These are phyloP conservation scores for Tylopilus sp. DNA, from an alignment of 768 basidiomycete genomes.

Conservation along the genomic window DNA sequence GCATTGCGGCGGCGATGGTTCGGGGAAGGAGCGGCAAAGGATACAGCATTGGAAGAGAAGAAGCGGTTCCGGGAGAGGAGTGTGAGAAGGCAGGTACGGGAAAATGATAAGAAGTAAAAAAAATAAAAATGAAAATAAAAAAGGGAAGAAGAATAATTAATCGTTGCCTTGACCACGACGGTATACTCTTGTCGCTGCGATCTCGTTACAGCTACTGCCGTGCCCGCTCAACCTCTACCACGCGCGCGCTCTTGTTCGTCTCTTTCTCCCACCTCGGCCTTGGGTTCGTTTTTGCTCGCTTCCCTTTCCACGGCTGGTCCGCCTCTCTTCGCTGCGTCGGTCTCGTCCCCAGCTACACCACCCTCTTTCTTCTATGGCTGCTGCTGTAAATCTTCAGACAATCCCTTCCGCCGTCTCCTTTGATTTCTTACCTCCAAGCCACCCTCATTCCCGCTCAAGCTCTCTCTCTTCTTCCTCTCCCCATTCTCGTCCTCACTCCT, in stretches of 20 bases:
- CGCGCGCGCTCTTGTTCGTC: constrained; percentile 17
- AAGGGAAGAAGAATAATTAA: constrained; percentile 7
- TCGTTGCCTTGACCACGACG: constrained; percentile 54
- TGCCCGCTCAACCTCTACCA: constrained; percentile 6
- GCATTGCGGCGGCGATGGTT: not conserved
- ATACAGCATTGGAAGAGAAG: not conserved
- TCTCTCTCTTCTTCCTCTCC: constrained; percentile 76
- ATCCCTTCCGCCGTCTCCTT: constrained; percentile 64
- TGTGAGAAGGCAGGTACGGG: constrained; percentile 12
- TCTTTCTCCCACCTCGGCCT: constrained; percentile 23
- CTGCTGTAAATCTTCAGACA: constrained; percentile 72
- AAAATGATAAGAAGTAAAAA: not conserved
- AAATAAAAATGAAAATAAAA: constrained; percentile 1
- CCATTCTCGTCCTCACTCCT: constrained; percentile 73
- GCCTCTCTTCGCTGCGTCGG: constrained; percentile 35
- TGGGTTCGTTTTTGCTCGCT: constrained; percentile 14
- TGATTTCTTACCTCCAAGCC: constrained; percentile 63
- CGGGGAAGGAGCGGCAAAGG: not conserved
- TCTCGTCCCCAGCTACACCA: constrained; percentile 31
- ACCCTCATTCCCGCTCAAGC: constrained; percentile 71
- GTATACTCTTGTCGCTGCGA: constrained; percentile 28
- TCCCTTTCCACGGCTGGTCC: constrained; percentile 52
- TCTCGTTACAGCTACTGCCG: constrained; percentile 28
- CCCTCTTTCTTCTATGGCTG: constrained; percentile 56
- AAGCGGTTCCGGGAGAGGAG: constrained; percentile 3